phyloP scores from a whole-genome alignment of 2,329 filamentous ascomycete genomes.

The Hyphodiscus sp. region DNA sequence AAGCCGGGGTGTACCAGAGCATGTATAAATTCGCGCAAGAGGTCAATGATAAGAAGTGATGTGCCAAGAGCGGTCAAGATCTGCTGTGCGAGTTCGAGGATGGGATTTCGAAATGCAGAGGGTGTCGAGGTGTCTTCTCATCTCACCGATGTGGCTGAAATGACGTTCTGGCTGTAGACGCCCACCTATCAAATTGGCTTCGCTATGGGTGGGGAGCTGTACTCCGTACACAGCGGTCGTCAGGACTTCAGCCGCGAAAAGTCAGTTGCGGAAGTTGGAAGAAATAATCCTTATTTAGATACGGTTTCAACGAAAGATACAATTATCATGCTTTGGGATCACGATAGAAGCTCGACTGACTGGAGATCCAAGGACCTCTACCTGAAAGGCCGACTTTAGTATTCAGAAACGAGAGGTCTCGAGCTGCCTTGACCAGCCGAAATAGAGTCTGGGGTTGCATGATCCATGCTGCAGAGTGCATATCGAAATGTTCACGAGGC shows the following conservation, averaged over 20 bases:
- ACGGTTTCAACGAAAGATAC: too few relatives aligned
- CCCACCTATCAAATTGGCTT: background rate
- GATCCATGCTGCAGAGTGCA: background rate
- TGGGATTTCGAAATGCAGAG: constrained; percentile 5
- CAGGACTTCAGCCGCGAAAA: too few relatives aligned
- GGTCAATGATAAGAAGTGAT: constrained; percentile 5
- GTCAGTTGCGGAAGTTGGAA: too few relatives aligned
- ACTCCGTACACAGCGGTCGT: too few relatives aligned
- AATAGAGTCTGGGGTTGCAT: constrained; percentile 4
- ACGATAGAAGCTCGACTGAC: too few relatives aligned
- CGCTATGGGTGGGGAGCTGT: too few relatives aligned
- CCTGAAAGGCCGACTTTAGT: too few relatives aligned
- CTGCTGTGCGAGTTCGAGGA: background rate
- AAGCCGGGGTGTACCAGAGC: background rate
- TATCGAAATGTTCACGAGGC: constrained; percentile 12
- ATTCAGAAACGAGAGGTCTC: background rate
- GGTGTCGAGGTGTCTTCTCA: background rate
- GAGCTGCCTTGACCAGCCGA: background rate
- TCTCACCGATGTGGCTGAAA: constrained; percentile 1
- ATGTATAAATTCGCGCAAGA: background rate
- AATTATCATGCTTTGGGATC: too few relatives aligned
- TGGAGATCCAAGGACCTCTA: too few relatives aligned
- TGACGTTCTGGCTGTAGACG: constrained; percentile 1
- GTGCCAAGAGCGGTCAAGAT: background rate
- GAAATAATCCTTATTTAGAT: too few relatives aligned